A percentile compares a stretch with the other conserved stretches of the same genome.
These are phyloP conservation scores for Monarda citriodora DNA, from an alignment of 305 asterid genomes.

Conservation along the genomic window DNA sequence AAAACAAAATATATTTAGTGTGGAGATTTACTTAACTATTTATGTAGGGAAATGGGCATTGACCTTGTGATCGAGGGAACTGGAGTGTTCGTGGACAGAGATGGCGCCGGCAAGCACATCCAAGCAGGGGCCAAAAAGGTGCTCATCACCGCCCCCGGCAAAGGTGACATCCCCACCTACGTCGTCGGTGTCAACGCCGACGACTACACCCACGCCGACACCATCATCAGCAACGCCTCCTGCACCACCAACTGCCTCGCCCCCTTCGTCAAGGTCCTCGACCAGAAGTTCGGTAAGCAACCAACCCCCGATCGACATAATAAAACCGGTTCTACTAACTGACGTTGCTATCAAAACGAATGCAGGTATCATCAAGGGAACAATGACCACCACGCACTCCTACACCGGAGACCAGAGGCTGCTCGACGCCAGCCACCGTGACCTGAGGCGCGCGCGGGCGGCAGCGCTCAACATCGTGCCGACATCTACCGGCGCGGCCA, in stretches of 20 bases:
- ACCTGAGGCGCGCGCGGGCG: slow-evolving; percentile 90
- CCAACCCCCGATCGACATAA: too few species aligned
- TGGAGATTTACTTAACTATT: not conserved
- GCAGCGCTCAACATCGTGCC: slow-evolving; percentile 98
- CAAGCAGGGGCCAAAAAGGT: slow-evolving; percentile 96
- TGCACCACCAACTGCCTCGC: slow-evolving; percentile 99
- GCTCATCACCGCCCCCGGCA: slow-evolving; percentile 94
- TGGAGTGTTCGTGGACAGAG: slow-evolving; percentile 92
- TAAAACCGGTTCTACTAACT: not conserved
- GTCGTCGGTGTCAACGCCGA: slow-evolving; percentile 94
- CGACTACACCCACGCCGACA: slow-evolving; percentile 57
- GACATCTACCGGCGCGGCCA: slow-evolving; percentile 93
- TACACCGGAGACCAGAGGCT: slow-evolving; percentile 99
- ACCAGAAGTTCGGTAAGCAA: slow-evolving; percentile 74
- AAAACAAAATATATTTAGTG: too few species aligned
- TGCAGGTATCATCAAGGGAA: slow-evolving; percentile 90
- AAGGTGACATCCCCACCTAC: slow-evolving; percentile 94
- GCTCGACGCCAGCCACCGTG: slow-evolving; percentile 98
- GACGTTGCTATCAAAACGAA: not conserved
- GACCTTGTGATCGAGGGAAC: slow-evolving; percentile 94
- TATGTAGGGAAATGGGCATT: slow-evolving; percentile 64
- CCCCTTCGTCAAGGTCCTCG: slow-evolving; percentile 93
- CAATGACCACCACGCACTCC: slow-evolving; percentile 99
- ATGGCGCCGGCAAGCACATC: slow-evolving; percentile 92
- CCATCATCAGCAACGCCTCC: slow-evolving; percentile 93